phyloP scores from a whole-genome alignment of 1,284 basidiomycete species.

The Filobasidium uniguttulatum region DNA sequence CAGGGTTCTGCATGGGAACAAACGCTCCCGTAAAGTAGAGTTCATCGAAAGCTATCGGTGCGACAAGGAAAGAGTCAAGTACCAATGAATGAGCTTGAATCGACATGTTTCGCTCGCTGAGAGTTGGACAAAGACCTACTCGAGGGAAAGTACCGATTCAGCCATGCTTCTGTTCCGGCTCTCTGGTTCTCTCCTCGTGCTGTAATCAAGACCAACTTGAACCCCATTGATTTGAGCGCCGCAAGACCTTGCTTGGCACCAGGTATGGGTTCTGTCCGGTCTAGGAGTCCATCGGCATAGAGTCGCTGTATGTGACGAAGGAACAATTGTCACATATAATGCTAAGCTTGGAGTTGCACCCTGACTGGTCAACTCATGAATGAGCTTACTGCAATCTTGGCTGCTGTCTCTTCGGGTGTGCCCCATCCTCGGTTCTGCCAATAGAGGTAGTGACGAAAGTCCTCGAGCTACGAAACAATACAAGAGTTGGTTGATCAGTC shows the following conservation, averaged over 20 bases:
- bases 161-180: conserved; percentile 53
- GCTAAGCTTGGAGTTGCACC: no score
- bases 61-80: background rate
- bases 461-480: no score
- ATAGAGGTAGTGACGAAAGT: conserved; percentile 54
- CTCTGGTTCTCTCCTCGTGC: conserved; percentile 48
- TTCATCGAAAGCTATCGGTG: conserved; percentile 46
- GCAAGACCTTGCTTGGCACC: conserved; percentile 52
- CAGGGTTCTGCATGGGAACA: conserved; percentile 32
- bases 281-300: conserved; percentile 45
- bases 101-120: background rate
- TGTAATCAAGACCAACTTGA: conserved; percentile 50
- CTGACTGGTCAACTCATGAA: no score
- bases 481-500: no score
- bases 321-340: no score
- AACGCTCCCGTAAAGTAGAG: conserved; percentile 66
- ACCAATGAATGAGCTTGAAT: background rate
- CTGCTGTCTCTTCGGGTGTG: conserved; percentile 35
- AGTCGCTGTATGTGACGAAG: no score
- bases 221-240: conserved; percentile 50
- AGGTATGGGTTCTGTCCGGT: conserved; percentile 45
- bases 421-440: conserved; percentile 60
- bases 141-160: conserved; percentile 52
- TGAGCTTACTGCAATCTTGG: conserved; percentile 15
- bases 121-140: conserved; percentile 18